phyloP scores from a whole-genome alignment of 2,329 filamentous ascomycete species.

The Claviceps sorghi region DNA sequence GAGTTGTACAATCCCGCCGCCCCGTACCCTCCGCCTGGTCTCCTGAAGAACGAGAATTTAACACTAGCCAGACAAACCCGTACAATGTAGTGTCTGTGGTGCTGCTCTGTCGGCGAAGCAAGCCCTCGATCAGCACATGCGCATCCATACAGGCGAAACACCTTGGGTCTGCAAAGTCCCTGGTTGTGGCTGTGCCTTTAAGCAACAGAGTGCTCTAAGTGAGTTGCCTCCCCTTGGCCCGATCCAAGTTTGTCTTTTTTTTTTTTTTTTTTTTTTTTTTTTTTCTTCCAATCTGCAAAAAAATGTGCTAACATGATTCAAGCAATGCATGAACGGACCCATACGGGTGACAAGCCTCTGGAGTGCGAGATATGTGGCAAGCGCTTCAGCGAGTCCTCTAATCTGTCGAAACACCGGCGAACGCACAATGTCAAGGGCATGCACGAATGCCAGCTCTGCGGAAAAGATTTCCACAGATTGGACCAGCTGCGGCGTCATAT shows the following conservation, averaged over 20 bases:
- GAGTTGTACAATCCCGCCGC: slow-evolving; percentile 15
- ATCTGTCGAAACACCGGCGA: slow-evolving; percentile 50
- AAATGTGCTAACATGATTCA: background rate
- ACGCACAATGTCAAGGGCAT: slow-evolving; percentile 41
- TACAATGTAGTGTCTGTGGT: slow-evolving; percentile 39
- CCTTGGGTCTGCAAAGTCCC: slow-evolving; percentile 41
- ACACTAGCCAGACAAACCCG: slow-evolving; percentile 38
- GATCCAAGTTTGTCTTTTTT: background rate
- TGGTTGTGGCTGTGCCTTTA: slow-evolving; percentile 44
- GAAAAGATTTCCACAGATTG: slow-evolving; percentile 41
- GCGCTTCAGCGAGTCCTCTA: slow-evolving; percentile 49
- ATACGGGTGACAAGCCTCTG: slow-evolving; percentile 50
- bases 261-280: too few species aligned
- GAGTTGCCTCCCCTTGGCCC: slow-evolving; percentile 14
- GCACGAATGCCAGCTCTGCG: slow-evolving; percentile 38
- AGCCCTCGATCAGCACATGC: slow-evolving; percentile 51
- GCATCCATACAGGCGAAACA: slow-evolving; percentile 51
- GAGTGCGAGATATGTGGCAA: slow-evolving; percentile 44
- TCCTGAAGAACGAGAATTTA: background rate
- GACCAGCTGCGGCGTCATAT: slow-evolving; percentile 47
- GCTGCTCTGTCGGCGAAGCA: slow-evolving; percentile 51
- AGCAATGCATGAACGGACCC: slow-evolving; percentile 55
- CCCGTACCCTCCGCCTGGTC: too few species aligned
- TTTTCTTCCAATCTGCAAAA: too few species aligned
- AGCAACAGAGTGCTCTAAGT: slow-evolving; percentile 54